Evolutionary conservation across 768 basidiomycete species (phyloP).

Genomic region (Lentinula sp.): DNA sequence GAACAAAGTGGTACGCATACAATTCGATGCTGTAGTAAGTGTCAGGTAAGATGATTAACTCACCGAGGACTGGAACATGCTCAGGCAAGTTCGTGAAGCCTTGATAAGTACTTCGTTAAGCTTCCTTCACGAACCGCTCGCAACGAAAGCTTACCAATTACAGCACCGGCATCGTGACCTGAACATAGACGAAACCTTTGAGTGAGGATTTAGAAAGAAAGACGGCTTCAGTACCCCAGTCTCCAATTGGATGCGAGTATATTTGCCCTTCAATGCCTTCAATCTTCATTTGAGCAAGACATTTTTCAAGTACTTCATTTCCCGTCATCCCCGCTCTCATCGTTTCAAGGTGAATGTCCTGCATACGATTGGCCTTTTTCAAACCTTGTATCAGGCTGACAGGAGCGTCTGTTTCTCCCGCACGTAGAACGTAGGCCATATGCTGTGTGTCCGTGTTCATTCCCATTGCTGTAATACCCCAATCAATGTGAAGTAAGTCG

Average conservation of each 20-base stretch:
- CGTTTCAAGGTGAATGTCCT: slow-evolving; percentile 38
- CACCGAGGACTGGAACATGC: slow-evolving; percentile 41
- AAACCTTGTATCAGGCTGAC: slow-evolving; percentile 37
- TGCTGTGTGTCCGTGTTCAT: slow-evolving; percentile 54
- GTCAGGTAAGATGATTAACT: slow-evolving; percentile 38
- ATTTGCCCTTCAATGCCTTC: slow-evolving; percentile 43
- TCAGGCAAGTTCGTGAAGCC: slow-evolving; percentile 38
- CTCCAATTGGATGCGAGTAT: slow-evolving; percentile 50
- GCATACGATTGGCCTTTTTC: slow-evolving; percentile 41
- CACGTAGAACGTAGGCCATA: slow-evolving; percentile 46
- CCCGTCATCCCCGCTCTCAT: slow-evolving; percentile 43
- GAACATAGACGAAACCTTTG: not conserved
- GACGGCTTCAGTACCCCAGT: slow-evolving; percentile 30
- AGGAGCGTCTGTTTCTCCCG: slow-evolving; percentile 36
- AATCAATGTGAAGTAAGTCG: slow-evolving; percentile 50
- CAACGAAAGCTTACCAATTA: slow-evolving; percentile 30
- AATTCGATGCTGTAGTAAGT: slow-evolving; percentile 52
- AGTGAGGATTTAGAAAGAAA: not conserved
- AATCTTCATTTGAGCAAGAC: slow-evolving; percentile 34
- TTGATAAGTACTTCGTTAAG: slow-evolving; percentile 9
- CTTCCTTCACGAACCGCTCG: too few relatives aligned
- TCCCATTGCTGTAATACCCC: slow-evolving; percentile 47
- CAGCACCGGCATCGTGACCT: slow-evolving; percentile 40
- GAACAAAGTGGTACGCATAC: slow-evolving; percentile 40
- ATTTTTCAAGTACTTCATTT: slow-evolving; percentile 35